Evolutionary conservation across 2,329 filamentous ascomycete genomes (phyloP).

Genomic region (Xylaria hypoxylon): DNA sequence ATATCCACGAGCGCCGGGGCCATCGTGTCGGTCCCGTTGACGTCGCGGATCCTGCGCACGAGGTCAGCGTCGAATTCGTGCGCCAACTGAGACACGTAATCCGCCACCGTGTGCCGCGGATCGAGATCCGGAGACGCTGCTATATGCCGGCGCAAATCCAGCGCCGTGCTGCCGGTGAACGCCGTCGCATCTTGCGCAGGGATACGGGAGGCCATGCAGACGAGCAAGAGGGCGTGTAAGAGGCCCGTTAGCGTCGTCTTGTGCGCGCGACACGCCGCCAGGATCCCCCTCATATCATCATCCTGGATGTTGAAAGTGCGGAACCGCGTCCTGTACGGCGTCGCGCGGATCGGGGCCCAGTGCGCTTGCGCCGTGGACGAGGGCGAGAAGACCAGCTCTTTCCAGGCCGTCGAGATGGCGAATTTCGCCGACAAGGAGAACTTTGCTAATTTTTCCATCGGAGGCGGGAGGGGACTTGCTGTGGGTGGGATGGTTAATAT

Average conservation of each 20-base stretch:
- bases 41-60: conserved; percentile 37
- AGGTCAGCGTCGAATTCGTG: conserved; percentile 40
- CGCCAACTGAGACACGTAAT: conserved; percentile 40
- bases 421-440: conserved; percentile 33
- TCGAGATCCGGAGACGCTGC: conserved; percentile 21
- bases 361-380: conserved; percentile 33
- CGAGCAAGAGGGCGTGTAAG: conserved; percentile 39
- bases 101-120: conserved; percentile 32
- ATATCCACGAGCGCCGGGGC: conserved; percentile 25
- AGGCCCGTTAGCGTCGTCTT: conserved; percentile 45
- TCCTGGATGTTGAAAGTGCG: conserved; percentile 39
- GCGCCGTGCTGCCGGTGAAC: conserved; percentile 36
- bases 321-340: conserved; percentile 43
- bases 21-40: not conserved
- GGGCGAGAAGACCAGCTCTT: conserved; percentile 30
- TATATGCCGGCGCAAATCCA: conserved; percentile 36
- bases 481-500: conserved; percentile 43
- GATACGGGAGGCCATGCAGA: conserved; percentile 33
- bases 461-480: conserved; percentile 33
- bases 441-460: conserved; percentile 37
- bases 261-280: conserved; percentile 38
- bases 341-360: conserved; percentile 42
- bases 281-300: conserved; percentile 17
- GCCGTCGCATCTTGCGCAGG: conserved; percentile 9
- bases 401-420: conserved; percentile 35